These are phyloP conservation scores for Cladosporium halotolerans DNA, from an alignment of 2,329 filamentous ascomycete species.

Conservation along the genomic window DNA sequence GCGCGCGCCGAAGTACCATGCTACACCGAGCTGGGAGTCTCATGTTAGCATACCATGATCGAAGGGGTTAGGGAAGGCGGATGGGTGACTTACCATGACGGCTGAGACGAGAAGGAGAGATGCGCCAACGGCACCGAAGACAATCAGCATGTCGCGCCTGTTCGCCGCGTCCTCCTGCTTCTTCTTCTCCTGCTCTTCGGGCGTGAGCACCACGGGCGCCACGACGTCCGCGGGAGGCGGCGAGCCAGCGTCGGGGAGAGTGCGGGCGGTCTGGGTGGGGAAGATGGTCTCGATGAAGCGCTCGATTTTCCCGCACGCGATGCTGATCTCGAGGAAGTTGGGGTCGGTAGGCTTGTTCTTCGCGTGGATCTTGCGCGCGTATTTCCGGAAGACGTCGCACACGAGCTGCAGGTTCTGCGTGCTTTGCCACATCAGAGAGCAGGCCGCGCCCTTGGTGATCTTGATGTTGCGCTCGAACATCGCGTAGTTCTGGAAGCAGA, in stretches of 20 bases:
- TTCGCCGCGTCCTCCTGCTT: constrained; percentile 48
- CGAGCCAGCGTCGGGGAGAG: constrained; percentile 23
- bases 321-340: constrained; percentile 85
- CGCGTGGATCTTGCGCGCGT: constrained; percentile 74
- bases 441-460: constrained; percentile 92
- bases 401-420: constrained; percentile 82
- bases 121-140: constrained; percentile 60
- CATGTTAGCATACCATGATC: constrained; percentile 10
- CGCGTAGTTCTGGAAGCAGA: constrained; percentile 83
- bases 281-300: constrained; percentile 93
- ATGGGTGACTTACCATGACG: constrained; percentile 63
- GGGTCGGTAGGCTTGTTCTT: constrained; percentile 94
- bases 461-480: constrained; percentile 88
- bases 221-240: constrained; percentile 29
- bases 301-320: constrained; percentile 87
- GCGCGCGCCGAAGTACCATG: constrained; percentile 73
- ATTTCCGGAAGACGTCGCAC: constrained; percentile 74
- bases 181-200: constrained; percentile 53
- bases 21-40: constrained; percentile 59
- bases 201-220: constrained; percentile 34
- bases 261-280: constrained; percentile 71
- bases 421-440: constrained; percentile 82
- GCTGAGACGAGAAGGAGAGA: constrained; percentile 66
- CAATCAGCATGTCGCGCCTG: constrained; percentile 52
- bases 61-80: background rate